These are phyloP conservation scores for Phytophthora uliginosa DNA, from an alignment of 352 stramenopile species.

Conservation along the genomic window DNA sequence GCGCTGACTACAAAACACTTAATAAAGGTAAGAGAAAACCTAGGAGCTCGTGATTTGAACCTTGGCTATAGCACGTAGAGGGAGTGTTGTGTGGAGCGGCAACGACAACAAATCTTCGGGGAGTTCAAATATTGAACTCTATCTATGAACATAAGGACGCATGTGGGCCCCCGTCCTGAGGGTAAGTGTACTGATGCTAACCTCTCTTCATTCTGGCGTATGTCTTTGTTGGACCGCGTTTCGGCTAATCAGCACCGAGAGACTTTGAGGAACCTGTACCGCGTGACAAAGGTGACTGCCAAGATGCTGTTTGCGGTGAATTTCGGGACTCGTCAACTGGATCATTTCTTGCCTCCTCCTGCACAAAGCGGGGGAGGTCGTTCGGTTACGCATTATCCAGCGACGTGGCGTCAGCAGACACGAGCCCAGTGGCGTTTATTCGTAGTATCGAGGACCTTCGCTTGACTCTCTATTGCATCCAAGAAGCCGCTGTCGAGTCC, in stretches of 20 bases:
- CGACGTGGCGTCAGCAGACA: slow-evolving; percentile 7
- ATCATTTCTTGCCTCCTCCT: slow-evolving; percentile 1
- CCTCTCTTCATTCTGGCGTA: not conserved
- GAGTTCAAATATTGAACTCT: no score
- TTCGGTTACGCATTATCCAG: not conserved
- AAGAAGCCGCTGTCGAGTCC: not conserved
- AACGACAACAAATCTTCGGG: no score
- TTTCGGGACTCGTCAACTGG: not conserved
- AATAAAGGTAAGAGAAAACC: no score
- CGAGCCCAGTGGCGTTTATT: not conserved
- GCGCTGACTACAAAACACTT: no score
- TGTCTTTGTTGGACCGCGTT: slow-evolving; percentile 14
- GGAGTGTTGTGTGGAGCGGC: no score
- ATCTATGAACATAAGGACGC: no score
- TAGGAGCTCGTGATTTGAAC: no score
- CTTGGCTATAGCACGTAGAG: no score
- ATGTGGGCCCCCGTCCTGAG: not conserved
- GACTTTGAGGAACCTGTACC: not conserved
- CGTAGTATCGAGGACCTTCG: not conserved
- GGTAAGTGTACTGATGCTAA: not conserved
- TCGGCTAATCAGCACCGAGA: slow-evolving; percentile 3
- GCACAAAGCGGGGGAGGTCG: not conserved
- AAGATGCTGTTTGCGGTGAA: slow-evolving; percentile 19
- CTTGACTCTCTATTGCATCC: not conserved
- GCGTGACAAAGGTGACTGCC: slow-evolving; percentile 1